Base-by-base conservation (phyloP, 106 monocot genomes). In the Agapanthus africanus region DNA sequence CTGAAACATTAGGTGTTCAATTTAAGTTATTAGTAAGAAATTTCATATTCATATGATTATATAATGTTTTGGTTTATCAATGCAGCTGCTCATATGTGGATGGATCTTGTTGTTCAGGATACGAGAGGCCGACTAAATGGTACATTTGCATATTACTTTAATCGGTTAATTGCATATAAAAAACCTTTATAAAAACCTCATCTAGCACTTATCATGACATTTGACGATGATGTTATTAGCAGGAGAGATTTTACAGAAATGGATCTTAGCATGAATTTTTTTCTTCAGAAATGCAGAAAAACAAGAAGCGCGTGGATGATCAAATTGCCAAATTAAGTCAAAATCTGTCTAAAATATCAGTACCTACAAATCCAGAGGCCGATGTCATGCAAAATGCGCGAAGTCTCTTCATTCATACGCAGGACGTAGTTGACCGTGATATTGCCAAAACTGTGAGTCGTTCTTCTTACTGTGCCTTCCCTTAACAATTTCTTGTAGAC, bases 341-440 rank as follows among this genome's bases (percentile, higher is more conserved):
- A 62, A 77, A 62, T 32, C 67, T 66, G 27, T 66, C 54, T 19
- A 65, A 56, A 13, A 32, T 65, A 23, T 40, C 64, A 11, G 70
- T 65, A 40, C 31, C 57, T 65, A 22, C 63, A 15, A 71, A 66
- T 40, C 33, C 74, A 46, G 84, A 84, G 66, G 37, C 18, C 60
- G 84, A 84, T 66, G 73, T 84, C 19, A 60, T 76, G 84, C 72
- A 76, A 60, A 73, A 68, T 18, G 79, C 79, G 76, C 79, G 70
- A 30, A 49, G 54, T 11, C 79, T 84, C 41, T 79, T 84, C 23
- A 9, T 66, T 22, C 76, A 70, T 28, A 84, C 79, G 25, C 76
- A 80, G 40, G 54, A 70, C 41, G 28, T 44, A 14, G 66, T 84
- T 47, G 38, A 37, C 6, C 69, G 46, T 73, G 84, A 84, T 79